These are phyloP conservation scores for Astrothelium macrocarpum DNA, from an alignment of 495 filamentous ascomycete genomes.

Conservation along the genomic window DNA sequence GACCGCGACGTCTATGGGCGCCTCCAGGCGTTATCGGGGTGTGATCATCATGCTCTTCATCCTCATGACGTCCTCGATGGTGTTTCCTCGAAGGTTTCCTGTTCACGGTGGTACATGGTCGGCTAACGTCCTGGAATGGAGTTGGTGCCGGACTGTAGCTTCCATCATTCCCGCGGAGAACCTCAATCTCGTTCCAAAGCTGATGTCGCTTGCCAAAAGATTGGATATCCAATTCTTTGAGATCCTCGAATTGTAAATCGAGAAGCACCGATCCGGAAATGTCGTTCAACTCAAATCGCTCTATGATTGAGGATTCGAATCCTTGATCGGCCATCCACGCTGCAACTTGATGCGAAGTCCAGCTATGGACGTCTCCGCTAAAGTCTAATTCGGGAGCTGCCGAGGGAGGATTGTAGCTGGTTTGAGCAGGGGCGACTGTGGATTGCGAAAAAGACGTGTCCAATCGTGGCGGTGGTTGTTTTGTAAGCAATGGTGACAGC, in stretches of 20 bases:
- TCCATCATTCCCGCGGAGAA: constrained; percentile 44
- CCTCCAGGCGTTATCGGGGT: constrained; percentile 34
- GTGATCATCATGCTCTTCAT: constrained; percentile 23
- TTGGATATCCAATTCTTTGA: constrained; percentile 87
- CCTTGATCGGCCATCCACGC: constrained; percentile 66
- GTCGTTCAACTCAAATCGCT: constrained; percentile 81
- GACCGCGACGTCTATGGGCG: constrained; percentile 36
- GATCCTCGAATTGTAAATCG: constrained; percentile 77
- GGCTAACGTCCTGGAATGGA: constrained; percentile 32
- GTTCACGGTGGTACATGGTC: constrained; percentile 25
- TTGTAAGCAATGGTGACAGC: constrained; percentile 50
- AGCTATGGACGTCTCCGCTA: constrained; percentile 47
- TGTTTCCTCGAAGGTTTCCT: constrained; percentile 8
- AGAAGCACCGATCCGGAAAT: constrained; percentile 79
- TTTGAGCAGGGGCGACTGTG: constrained; percentile 20
- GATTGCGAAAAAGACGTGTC: constrained; percentile 23
- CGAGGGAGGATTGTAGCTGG: constrained; percentile 25
- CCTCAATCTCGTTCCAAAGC: constrained; percentile 74
- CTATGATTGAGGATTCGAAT: constrained; percentile 61
- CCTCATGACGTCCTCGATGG: constrained; percentile 1
- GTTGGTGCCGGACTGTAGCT: constrained; percentile 37
- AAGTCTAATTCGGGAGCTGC: constrained; percentile 44
- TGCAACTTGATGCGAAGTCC: constrained; percentile 68
- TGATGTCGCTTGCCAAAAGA: constrained; percentile 86
- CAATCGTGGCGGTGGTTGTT: constrained; percentile 24